These are phyloP conservation scores for Neurospora sp. DNA, from an alignment of 495 filamentous ascomycete species.

Conservation along the genomic window DNA sequence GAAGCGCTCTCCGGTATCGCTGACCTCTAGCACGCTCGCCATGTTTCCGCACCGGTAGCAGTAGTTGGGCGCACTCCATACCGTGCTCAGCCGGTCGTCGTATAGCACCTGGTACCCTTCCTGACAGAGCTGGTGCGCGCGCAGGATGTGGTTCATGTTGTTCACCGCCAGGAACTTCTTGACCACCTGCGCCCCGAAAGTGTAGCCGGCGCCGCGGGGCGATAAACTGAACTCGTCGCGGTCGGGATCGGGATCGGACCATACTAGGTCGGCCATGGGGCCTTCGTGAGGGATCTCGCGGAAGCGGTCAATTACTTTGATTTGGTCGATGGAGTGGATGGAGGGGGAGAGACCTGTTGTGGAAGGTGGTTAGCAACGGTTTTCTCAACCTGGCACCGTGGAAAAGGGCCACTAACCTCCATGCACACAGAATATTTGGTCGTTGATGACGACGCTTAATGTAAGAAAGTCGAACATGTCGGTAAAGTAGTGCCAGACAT, in stretches of 20 bases:
- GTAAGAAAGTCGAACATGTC: conserved; percentile 99
- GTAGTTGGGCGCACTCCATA: conserved; percentile 97
- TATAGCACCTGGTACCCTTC: conserved; percentile 95
- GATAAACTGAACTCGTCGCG: conserved; percentile 93
- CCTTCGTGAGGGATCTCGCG: conserved; percentile 97
- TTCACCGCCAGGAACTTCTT: conserved; percentile 97
- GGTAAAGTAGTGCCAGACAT: conserved; percentile 98
- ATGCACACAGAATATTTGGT: conserved; percentile 98
- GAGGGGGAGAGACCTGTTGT: conserved; percentile 69
- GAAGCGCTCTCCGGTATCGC: conserved; percentile 77
- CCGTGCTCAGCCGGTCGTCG: conserved; percentile 86
- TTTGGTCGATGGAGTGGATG: conserved; percentile 97
- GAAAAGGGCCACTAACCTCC: conserved; percentile 36
- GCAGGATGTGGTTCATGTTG: conserved; percentile 89
- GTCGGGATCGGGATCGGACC: conserved; percentile 93
- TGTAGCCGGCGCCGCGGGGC: conserved; percentile 90
- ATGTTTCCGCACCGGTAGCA: conserved; percentile 96
- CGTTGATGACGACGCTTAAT: conserved; percentile 91
- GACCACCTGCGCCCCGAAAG: conserved; percentile 92
- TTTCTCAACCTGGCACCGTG: not conserved
- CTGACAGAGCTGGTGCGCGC: conserved; percentile 94
- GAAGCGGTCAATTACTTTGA: conserved; percentile 98
- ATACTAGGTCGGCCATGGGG: conserved; percentile 98
- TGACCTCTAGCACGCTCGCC: conserved; percentile 92
- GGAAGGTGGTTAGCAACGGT: not conserved